A percentile compares a stretch with the other conserved stretches of the same genome.
Conservation (phyloP, 306 rosid species). For the Rosa chinensis region DNA sequence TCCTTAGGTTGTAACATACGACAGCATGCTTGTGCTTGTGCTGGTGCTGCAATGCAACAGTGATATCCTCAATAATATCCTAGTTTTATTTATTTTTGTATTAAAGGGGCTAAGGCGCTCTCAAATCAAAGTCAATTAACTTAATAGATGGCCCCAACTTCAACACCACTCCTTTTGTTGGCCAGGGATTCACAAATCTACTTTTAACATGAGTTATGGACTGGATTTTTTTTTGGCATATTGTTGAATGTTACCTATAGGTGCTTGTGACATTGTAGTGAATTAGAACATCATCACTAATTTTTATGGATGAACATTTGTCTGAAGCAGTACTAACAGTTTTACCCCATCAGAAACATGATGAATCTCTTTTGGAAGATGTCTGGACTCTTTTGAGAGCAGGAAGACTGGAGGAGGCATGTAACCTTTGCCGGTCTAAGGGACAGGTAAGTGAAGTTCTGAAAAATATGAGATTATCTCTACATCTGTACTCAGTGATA, state of each 20-base stretch:
- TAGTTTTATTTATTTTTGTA: not conserved
- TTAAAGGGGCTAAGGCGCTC: not conserved
- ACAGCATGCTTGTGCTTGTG: not conserved
- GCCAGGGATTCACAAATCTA: not conserved
- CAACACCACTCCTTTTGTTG: not conserved
- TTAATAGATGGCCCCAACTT: not conserved
- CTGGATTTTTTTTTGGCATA: not conserved
- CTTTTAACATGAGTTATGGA: not conserved
- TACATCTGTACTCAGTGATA: slow-evolving; percentile 28
- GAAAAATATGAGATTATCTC: slow-evolving; percentile 16
- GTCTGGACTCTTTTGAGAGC: slow-evolving; percentile 94
- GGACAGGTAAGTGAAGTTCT: slow-evolving; percentile 71
- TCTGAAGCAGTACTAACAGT: not conserved
- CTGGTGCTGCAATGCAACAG: not conserved
- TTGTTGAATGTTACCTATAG: not conserved
- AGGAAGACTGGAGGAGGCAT: slow-evolving; percentile 95
- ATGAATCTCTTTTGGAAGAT: slow-evolving; percentile 95
- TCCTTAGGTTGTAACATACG: slow-evolving; percentile 1
- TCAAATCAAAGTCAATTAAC: not conserved
- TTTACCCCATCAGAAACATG: slow-evolving; percentile 72
- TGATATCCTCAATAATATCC: not conserved
- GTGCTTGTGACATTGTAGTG: not conserved
- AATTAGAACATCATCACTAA: not conserved
- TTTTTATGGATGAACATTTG: not conserved
- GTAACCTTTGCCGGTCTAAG: slow-evolving; percentile 85